Conservation (phyloP, 768 basidiomycete species). For the Trichaptum fuscoviolaceum region DNA sequence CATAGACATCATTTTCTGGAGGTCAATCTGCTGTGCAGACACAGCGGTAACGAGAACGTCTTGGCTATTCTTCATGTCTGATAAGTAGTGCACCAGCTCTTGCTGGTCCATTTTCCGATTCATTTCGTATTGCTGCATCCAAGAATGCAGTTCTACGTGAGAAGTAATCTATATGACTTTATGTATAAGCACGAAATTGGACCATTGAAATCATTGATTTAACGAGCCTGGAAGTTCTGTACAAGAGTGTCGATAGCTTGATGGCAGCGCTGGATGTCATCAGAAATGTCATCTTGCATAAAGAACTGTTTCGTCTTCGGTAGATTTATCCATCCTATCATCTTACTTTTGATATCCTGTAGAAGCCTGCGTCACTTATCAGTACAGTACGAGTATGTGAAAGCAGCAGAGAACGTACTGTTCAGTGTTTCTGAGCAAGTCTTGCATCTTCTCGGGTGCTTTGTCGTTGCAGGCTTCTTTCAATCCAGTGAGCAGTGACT, state of each 20-base stretch:
- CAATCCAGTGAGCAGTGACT: slow-evolving; percentile 36
- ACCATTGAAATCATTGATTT: slow-evolving; percentile 7
- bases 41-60: slow-evolving; percentile 29
- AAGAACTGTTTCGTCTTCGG: slow-evolving; percentile 37
- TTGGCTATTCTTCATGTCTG: slow-evolving; percentile 38
- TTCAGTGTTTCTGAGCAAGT: slow-evolving; percentile 28
- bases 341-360: slow-evolving; percentile 29
- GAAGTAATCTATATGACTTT: slow-evolving; percentile 37
- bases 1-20: slow-evolving; percentile 39
- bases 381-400: not conserved
- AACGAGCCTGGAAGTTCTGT: slow-evolving; percentile 44
- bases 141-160: slow-evolving; percentile 39
- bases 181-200: slow-evolving; percentile 5
- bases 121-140: slow-evolving; percentile 40
- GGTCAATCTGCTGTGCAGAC: slow-evolving; percentile 28
- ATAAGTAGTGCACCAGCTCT: slow-evolving; percentile 38
- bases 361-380: slow-evolving; percentile 23
- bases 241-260: slow-evolving; percentile 23
- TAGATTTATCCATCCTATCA: slow-evolving; percentile 41
- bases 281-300: slow-evolving; percentile 38
- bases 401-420: slow-evolving; percentile 17
- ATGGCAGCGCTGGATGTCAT: slow-evolving; percentile 43
- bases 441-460: slow-evolving; percentile 25
- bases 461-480: slow-evolving; percentile 27
- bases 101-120: slow-evolving; percentile 37